Base-by-base conservation (phyloP, 176 grass and related monocot species). In the Dactylis glomerata region DNA sequence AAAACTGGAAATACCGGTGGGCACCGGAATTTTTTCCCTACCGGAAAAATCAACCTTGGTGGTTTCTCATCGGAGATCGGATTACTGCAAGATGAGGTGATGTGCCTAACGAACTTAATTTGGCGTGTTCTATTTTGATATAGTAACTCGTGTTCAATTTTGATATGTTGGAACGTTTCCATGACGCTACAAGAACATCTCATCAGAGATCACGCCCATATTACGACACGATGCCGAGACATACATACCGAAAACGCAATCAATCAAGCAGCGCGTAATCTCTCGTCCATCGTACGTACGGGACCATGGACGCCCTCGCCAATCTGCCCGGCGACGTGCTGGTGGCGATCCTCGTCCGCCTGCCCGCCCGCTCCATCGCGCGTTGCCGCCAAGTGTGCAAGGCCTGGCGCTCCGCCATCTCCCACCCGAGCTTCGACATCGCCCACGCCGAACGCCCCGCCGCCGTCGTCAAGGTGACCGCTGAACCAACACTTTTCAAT, bases 321-420 rank as follows among this genome's bases (percentile, higher is more conserved):
- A n/a, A 5, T 32, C 44, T 65, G 26, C 78, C 30, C 3, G 63
- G 26, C 31, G 47, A 54, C 17, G 32, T 40, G 22, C 0, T 55
- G 31, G 22, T 34, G 45, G 66, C 55, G 15, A 82, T 82, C 80
- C 33, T 82, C 42, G n/a, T 28, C 15, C 51, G 51, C 10, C 24
- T 59, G 80, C 80, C 46, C n/a, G 22, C 22, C 20, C 14, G 64
- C 22, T 55, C 22, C 79, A 55, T 70, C 47, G 64, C 8, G 2
- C 19, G 78, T 11, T 80, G 10, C 78, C 16, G 34, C 47, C n/a
- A 22, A 36, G 66, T 81, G 20, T 81, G 79, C 80, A 70, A 9
- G 47, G 33, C 14, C 2, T 70, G 80, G 47, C 46, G 14, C n/a
- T 51, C 47, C 33, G 23, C 16, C 31, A 3, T 41, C 34, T 44